Percentiles rank a stretch among this genome's conserved stretches.
phyloP scores from a whole-genome alignment of 2,329 filamentous ascomycete genomes.

The Colletotrichum graminicola region DNA sequence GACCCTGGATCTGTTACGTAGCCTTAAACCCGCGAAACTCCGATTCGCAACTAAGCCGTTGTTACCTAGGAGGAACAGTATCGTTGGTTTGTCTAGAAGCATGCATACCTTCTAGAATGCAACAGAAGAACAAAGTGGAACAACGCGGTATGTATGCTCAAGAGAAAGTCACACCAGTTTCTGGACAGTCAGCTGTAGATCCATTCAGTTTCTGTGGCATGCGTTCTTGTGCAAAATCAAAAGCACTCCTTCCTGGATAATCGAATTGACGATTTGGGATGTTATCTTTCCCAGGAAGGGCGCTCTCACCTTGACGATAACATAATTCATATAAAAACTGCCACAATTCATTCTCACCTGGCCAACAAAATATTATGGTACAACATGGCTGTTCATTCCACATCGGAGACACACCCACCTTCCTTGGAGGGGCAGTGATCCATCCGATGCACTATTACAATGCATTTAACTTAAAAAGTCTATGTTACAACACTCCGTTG shows the following conservation, averaged over 20 bases:
- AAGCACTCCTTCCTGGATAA: background rate
- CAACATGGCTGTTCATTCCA: background rate
- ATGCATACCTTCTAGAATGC: background rate
- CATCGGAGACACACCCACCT: background rate
- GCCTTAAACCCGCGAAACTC: conserved; percentile 5
- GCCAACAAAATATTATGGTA: background rate
- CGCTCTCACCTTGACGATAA: background rate
- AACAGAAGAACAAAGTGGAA: background rate
- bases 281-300: background rate
- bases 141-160: background rate
- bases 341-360: too few relatives aligned
- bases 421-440: background rate
- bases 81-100: background rate
- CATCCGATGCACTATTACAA: conserved; percentile 30
- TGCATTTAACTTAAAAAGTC: conserved; percentile 24
- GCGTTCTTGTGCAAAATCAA: background rate
- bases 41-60: too few relatives aligned
- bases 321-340: background rate
- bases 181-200: background rate
- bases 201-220: background rate
- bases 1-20: conserved; percentile 12
- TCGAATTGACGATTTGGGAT: background rate
- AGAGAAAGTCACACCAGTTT: background rate
- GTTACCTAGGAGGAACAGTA: too few relatives aligned
- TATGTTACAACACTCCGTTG: conserved; percentile 31